Evolutionary conservation across 1,139 yeast genomes (phyloP), one percentile per base, ranked within the genome.

Genomic region (Kodamaea arcana): DNA sequence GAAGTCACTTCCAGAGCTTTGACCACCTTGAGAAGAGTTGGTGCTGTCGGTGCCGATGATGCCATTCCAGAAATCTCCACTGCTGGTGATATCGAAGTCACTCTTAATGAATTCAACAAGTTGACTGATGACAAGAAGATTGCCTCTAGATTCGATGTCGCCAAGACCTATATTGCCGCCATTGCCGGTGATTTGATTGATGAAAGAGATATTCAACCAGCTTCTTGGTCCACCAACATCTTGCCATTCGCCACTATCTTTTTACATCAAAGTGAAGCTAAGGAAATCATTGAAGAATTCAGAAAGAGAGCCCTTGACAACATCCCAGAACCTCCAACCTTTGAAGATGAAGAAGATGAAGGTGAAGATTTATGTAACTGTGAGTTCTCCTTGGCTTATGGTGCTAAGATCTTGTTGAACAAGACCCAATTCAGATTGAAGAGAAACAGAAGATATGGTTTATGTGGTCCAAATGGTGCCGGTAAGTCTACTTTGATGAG

Each of bases 311-410:
- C 97, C 52, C 83, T 92, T 64, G 95, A 90, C 76, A 90, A 92
- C 87, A 92, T 90, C 56, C 97, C 97, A 62, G 83, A 80, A 61
- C 94, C 94, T 59, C 95, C 96, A 60, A 70, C 82, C 60, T 88
- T 88, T 68, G 97, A 86, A 68, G 97, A 92, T 67, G 98, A 92
- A 78, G 98, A 92, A 69, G 98, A 92, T 64, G 98, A 92, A 65
- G 98, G 98, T 76, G 98, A 92, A 78, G 98, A 92, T 66, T 80
- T 92, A 66, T 92, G 98, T 83, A 92, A 92, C 94, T 90, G 97
- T 83, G 97, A 92, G 81, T 92, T 92, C 87, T 92, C 98, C 47
- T 81, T 92, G 65, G 98, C 98, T 69, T 92, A 92, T 70, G 98
- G 98, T 88, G 98, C 98, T 62, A 90, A 90, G 88, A 92, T 92